Percentiles rank a stretch among this genome's conserved stretches.
phyloP scores from a whole-genome alignment of 768 basidiomycete species.

The Mycena alexandri region DNA sequence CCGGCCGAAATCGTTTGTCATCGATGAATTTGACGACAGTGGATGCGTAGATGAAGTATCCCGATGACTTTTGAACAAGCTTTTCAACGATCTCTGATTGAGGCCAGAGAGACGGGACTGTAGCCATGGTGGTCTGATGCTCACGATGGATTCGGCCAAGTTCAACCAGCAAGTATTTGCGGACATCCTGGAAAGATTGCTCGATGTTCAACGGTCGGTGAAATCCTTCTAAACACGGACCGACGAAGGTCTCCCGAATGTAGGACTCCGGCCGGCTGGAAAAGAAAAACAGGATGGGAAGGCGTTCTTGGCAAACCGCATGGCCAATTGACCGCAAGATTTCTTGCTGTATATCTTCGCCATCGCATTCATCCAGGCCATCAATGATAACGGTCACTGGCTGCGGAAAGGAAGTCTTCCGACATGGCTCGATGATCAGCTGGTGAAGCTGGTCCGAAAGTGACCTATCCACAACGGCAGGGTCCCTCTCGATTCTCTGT shows the following conservation, averaged over 20 bases:
- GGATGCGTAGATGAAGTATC: no score
- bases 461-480: not conserved
- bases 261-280: conserved; percentile 45
- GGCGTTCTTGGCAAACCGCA: not conserved
- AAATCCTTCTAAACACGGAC: not conserved
- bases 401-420: not conserved
- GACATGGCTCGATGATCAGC: conserved; percentile 2
- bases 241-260: conserved; percentile 30
- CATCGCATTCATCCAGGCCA: no score
- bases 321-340: conserved; percentile 24
- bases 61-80: no score
- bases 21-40: no score
- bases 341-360: conserved; percentile 16
- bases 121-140: no score
- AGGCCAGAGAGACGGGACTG: no score
- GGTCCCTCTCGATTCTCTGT: not conserved
- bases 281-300: conserved; percentile 43
- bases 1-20: conserved; percentile 13
- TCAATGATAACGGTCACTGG: conserved; percentile 38
- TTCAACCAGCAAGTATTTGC: not conserved
- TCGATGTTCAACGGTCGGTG: not conserved
- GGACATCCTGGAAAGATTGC: not conserved
- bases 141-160: no score
- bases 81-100: no score
- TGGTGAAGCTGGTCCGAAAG: not conserved